Evolutionary conservation across 306 rosid genomes (phyloP).

Genomic region (Casuarina equisetifolia): DNA sequence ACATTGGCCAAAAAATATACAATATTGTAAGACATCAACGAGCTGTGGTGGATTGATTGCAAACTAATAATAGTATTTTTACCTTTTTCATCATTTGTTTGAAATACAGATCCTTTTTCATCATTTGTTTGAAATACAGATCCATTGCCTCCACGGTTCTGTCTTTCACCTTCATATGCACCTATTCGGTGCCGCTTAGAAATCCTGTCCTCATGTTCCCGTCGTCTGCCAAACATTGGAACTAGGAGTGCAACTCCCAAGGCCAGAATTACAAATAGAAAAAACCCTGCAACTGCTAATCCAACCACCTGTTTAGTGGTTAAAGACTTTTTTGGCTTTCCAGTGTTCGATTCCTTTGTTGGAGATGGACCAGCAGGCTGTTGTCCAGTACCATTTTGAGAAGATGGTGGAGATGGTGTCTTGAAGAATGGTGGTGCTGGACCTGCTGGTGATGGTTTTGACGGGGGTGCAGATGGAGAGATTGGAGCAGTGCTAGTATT

Average conservation of each 20-base stretch:
- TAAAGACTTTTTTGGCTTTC: conserved; percentile 40
- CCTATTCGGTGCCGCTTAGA: conserved; percentile 63
- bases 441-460: conserved; percentile 31
- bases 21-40: conserved; percentile 10
- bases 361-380: conserved; percentile 65
- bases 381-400: conserved; percentile 51
- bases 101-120: conserved; percentile 56
- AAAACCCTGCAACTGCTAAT: conserved; percentile 63
- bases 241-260: conserved; percentile 58
- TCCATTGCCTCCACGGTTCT: conserved; percentile 45
- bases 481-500: conserved; percentile 56
- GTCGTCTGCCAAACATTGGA: conserved; percentile 54
- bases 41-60: conserved; percentile 20
- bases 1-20: conserved; percentile 10
- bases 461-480: conserved; percentile 49
- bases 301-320: conserved; percentile 62
- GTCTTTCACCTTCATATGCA: conserved; percentile 64
- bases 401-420: conserved; percentile 42
- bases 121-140: conserved; percentile 46
- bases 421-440: conserved; percentile 45
- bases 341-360: conserved; percentile 51
- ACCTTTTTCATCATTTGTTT: conserved; percentile 64
- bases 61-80: conserved; percentile 23
- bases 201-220: conserved; percentile 46
- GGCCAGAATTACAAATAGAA: conserved; percentile 48